Evolutionary conservation across 352 stramenopile species (phyloP), one percentile per base, ranked within the genome.

Genomic region (Phytophthora ramorum): DNA sequence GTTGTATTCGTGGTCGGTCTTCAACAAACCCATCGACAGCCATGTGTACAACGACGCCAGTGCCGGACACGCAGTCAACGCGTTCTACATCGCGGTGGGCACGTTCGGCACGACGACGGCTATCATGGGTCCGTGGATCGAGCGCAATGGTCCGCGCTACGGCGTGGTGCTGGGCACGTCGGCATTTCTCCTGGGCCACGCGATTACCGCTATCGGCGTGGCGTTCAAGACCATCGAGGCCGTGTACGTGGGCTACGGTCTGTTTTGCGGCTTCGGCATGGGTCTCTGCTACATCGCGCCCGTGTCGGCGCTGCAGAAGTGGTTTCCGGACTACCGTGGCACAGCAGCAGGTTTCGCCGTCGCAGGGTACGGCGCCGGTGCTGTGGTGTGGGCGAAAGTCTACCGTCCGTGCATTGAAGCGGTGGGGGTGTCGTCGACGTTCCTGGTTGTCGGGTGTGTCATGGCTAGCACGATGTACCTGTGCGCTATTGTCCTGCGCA

Each of bases 61-160:
- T 47, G 75, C 79, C 13, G 79, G 70, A 16, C 68, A 76, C 28
- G 80, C 83, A 2, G 83, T 92, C 14, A 89, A 89, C 45, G 71
- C 81, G 7, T 92, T 92, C 63, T 92, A 90, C 75, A 88, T 71
- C n/a, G 79, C 81, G 3, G 81, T 87, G 8, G 80, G 82, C 19
- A 56, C 83, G 17, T 85, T 92, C 38, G 83, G 83, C 40, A 81
- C 76, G 0, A 83, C 83, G 26, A 87, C 79, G 1, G 82, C 83
- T 14, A 86, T 89, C 41, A 85, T 90, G 74, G 83, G 83, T n/a
- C 82, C 79, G 16, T 92, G 83, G 83, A 83, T 90, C 34, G 83
- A 92, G 46, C 78, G 80, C 30, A 64, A 87, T 57, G 82, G 83
- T 6, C 83, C 83, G 4, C 79, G 83, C 19, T 58, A 69, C 4